Evolutionary conservation across 768 basidiomycete species (phyloP).

Genomic region (Terana coerulea): DNA sequence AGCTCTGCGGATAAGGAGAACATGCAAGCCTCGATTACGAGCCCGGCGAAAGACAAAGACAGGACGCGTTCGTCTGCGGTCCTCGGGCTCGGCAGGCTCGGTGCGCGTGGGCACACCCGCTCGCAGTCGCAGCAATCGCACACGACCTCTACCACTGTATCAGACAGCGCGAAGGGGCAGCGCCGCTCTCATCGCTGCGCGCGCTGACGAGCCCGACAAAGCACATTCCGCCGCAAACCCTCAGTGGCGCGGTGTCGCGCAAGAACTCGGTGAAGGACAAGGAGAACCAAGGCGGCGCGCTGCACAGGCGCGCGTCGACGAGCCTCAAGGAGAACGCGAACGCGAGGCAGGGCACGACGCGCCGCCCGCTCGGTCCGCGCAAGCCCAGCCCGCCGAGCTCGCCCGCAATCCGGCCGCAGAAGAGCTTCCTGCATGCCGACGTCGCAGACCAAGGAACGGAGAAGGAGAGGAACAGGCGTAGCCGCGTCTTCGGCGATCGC

Average conservation of each 20-base stretch:
- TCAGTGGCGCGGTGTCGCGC: neutral
- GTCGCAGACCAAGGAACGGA: constrained; percentile 17
- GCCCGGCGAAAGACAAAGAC: neutral
- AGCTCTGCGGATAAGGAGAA: constrained; percentile 13
- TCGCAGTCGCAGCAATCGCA: constrained; percentile 2
- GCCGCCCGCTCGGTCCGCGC: constrained; percentile 26
- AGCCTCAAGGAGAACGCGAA: neutral
- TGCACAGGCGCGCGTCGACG: neutral
- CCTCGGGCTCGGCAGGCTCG: neutral
- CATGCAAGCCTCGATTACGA: neutral
- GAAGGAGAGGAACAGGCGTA: constrained; percentile 5
- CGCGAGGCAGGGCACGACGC: constrained; percentile 13
- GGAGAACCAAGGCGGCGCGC: neutral
- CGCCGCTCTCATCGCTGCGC: too few relatives aligned
- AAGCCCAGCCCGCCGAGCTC: constrained; percentile 21
- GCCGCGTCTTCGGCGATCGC: neutral
- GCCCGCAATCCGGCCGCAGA: constrained; percentile 2
- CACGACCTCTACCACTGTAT: too few relatives aligned
- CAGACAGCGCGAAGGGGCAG: too few relatives aligned
- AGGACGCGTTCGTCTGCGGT: neutral
- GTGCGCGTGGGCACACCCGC: neutral
- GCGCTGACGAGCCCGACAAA: neutral
- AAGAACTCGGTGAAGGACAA: constrained; percentile 5
- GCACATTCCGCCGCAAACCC: neutral
- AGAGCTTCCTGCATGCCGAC: neutral